Evolutionary conservation across 2,329 filamentous ascomycete species (phyloP), one percentile per base, ranked within the genome.

Genomic region (Fusarium compactum): DNA sequence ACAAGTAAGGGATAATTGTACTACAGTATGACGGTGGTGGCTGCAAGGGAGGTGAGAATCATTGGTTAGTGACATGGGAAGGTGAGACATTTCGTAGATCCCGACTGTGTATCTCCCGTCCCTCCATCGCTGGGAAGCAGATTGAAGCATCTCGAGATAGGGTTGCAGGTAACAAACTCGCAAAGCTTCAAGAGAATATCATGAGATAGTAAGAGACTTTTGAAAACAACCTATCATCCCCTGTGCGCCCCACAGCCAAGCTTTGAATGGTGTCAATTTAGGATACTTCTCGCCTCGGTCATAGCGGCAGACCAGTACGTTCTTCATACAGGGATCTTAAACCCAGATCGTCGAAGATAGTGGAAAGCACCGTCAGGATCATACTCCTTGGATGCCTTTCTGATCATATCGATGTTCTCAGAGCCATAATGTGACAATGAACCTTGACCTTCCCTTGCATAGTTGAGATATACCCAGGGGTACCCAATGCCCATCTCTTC

Each of bases 191-290:
- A 10, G 4, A 18, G 1, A 34, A 34, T 16, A 9, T 9, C 1
- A 16, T 16, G 15, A 18, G 15, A 34, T 4, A n/a, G 34, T 38
- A 10, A 18, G 16, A 11, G 16, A 5, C 1, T 38, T 18, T n/a
- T 11, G 16, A 11, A 6, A 4, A n/a, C 0, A n/a, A 11, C 3
- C 0, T 11, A 2, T 38, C 5, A 18, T 18, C 1, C 9, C 9
- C 5, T 10, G 5, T 0, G 5, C 32, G 10, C 5, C 5, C 2
- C 16, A 34, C 16, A 18, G 16, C 9, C 5, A 0, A 18, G 16
- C 16, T 18, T 38, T 11, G 0, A 11, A 11, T 10, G 1, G 1
- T 38, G 32, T 38, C 5, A 11, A n/a, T 38, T 18, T 11, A 6
- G 9, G 2, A 38, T n/a, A 38, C 16, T 6, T 38, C 16, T 38